Evolutionary conservation across 768 basidiomycete genomes (phyloP).

Genomic region (Xerocomellus dryophilus): DNA sequence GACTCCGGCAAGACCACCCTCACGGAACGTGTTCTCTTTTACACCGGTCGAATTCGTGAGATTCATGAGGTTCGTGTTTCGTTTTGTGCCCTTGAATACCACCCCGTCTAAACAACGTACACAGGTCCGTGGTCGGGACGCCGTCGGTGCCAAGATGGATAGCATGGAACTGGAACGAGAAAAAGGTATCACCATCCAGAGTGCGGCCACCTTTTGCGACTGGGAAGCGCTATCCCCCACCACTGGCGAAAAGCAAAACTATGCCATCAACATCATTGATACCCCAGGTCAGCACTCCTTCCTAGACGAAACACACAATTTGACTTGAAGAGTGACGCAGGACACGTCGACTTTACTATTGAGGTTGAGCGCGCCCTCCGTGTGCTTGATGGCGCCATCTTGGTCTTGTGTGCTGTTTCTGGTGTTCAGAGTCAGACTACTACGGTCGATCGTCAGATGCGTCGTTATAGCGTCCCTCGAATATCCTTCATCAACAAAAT

Average conservation of each 20-base stretch:
- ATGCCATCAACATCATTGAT: constrained; percentile 96
- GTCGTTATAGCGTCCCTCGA: constrained; percentile 91
- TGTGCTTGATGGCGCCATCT: constrained; percentile 92
- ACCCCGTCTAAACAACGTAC: not conserved
- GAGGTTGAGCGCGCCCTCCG: constrained; percentile 97
- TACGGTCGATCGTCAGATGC: constrained; percentile 98
- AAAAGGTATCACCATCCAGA: constrained; percentile 99
- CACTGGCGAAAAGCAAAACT: constrained; percentile 70
- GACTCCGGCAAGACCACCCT: constrained; percentile 98
- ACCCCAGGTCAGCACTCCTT: constrained; percentile 66
- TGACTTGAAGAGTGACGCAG: constrained; percentile 37
- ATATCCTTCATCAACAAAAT: constrained; percentile 98
- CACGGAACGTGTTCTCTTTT: constrained; percentile 93
- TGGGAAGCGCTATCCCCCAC: constrained; percentile 74
- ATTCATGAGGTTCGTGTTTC: constrained; percentile 84
- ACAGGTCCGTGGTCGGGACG: constrained; percentile 89
- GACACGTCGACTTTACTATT: constrained; percentile 99
- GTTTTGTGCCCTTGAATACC: not conserved
- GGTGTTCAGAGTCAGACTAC: constrained; percentile 99
- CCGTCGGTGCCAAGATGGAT: constrained; percentile 99
- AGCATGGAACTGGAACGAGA: constrained; percentile 98
- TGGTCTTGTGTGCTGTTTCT: constrained; percentile 95
- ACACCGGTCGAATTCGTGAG: constrained; percentile 91
- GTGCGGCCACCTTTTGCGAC: constrained; percentile 97
- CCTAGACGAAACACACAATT: not conserved